Base-by-base conservation (phyloP, 441 rosid species). In the Manihot esculenta region DNA sequence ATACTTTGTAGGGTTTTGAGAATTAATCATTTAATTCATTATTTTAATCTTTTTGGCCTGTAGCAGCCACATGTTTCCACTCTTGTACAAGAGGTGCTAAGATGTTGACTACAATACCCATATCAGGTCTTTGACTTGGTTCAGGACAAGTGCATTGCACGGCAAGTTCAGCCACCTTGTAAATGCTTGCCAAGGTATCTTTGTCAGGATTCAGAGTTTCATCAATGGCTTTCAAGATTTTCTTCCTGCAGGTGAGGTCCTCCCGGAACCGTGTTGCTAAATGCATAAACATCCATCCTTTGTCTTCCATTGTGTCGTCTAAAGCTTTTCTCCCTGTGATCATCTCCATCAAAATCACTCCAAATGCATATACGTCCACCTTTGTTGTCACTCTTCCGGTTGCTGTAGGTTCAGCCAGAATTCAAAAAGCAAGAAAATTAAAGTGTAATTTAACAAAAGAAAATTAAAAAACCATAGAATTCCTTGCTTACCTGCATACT, bases 401-500 rank as follows among this genome's bases (percentile, higher is more conserved):
- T 4, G 76, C 83, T 80, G 66, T 66, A 24, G 30, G 7, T 23
- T 55, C 60, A 55, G 18, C 10, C 12, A 54, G 10, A 54, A 6
- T 54, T 54, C 23, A 54, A 54, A 23, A 13, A 20, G 9, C 21
- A 4, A 21, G 21, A 23, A 54, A 21, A 10, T 4, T n/a, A n/a
- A n/a, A n/a, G n/a, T n/a, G n/a, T n/a, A n/a, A n/a, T n/a, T n/a
- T n/a, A n/a, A n/a, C n/a, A n/a, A n/a, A n/a, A n/a, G n/a, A n/a
- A n/a, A n/a, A n/a, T n/a, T n/a, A n/a, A n/a, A n/a, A n/a, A n/a
- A n/a, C n/a, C n/a, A n/a, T n/a, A n/a, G n/a, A n/a, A n/a, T n/a
- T n/a, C n/a, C n/a, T n/a, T n/a, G n/a, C 88, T 47, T 81, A 87
- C 94, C 91, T 10, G 97, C 94, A 71, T 89, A 91, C 68, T 91